A percentile compares a stretch with the other conserved stretches of the same genome.
phyloP scores from a whole-genome alignment of 306 rosid species.

The Geum urbanum region DNA sequence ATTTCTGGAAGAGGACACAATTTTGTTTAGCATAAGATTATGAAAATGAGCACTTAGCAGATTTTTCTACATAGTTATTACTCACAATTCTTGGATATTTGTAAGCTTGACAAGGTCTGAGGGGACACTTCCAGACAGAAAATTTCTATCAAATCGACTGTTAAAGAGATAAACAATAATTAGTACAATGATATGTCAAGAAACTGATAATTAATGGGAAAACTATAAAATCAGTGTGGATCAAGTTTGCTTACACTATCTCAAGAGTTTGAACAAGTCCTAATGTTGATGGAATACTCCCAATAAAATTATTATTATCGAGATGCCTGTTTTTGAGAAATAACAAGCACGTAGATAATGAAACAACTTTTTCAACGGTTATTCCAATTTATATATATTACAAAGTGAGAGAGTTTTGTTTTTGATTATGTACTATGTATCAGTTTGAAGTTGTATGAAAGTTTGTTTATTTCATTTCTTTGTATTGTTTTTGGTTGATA shows the following conservation, averaged over 20 bases:
- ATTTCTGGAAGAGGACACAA: slow-evolving; percentile 47
- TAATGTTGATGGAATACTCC: slow-evolving; percentile 57
- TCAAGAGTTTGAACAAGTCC: slow-evolving; percentile 66
- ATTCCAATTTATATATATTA: not conserved
- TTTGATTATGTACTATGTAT: too few relatives aligned
- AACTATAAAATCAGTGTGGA: not conserved
- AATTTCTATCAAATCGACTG: slow-evolving; percentile 83
- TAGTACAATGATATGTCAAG: slow-evolving; percentile 2
- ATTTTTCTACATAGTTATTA: slow-evolving; percentile 12
- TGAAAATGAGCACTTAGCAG: not conserved
- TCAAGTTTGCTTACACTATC: slow-evolving; percentile 61
- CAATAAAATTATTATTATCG: slow-evolving; percentile 56
- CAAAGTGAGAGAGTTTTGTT: too few relatives aligned
- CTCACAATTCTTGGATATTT: slow-evolving; percentile 66
- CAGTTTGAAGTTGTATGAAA: too few relatives aligned
- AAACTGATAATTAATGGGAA: not conserved
- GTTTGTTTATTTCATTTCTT: too few relatives aligned
- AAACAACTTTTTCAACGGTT: too few relatives aligned
- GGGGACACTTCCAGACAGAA: slow-evolving; percentile 60
- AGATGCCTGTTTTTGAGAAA: slow-evolving; percentile 42
- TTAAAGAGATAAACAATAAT: slow-evolving; percentile 19
- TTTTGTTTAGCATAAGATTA: not conserved
- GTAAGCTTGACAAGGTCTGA: slow-evolving; percentile 65
- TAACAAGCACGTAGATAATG: slow-evolving; percentile 2
- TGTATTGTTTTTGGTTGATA: too few relatives aligned